phyloP scores from a whole-genome alignment of 257 asterid genomes.

The Forsythia suspensa region DNA sequence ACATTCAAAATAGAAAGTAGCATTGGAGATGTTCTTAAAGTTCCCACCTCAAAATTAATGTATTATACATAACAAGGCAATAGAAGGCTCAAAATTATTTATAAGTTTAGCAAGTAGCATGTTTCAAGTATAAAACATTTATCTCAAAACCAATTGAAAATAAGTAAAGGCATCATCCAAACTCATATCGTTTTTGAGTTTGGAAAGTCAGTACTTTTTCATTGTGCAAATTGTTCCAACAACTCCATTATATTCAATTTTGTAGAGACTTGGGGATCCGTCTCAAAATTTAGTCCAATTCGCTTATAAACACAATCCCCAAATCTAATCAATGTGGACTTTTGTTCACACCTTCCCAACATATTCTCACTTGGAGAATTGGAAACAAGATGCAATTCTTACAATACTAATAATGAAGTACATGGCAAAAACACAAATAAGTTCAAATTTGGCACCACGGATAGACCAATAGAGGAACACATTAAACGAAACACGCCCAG shows the following conservation, averaged over 20 bases:
- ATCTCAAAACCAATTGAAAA: neutral
- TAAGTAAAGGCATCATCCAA: neutral
- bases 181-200: neutral
- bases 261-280: neutral
- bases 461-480: neutral
- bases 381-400: neutral
- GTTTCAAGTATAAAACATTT: no score
- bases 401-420: neutral
- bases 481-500: neutral
- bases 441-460: neutral
- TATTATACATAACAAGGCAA: no score
- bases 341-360: neutral
- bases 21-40: no score
- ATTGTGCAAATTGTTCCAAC: neutral
- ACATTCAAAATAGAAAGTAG: no score
- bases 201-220: neutral
- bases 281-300: neutral
- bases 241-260: neutral
- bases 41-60: no score
- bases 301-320: neutral
- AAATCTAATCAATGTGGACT: neutral
- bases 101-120: no score
- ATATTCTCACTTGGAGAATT: neutral
- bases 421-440: neutral
- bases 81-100: no score